These are phyloP conservation scores for Lachancea thermotolerans DNA, from an alignment of 805 yeast species.

Conservation along the genomic window DNA sequence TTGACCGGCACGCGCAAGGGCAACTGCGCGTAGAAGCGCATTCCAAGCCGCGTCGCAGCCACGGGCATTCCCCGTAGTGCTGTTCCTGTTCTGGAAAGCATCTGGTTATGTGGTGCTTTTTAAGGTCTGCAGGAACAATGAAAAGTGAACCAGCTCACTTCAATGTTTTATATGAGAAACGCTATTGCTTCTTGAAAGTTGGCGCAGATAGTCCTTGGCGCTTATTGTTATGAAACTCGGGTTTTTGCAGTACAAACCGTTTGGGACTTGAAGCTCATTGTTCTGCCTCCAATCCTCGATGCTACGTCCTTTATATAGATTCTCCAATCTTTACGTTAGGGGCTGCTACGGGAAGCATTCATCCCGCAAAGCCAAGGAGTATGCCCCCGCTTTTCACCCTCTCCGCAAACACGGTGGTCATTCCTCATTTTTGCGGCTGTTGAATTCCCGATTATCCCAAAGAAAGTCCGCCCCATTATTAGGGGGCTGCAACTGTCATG, in stretches of 20 bases:
- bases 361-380: neutral
- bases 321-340: neutral
- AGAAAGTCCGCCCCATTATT: too few relatives aligned
- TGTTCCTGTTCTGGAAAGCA: constrained; percentile 2
- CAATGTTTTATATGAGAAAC: too few relatives aligned
- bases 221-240: too few relatives aligned
- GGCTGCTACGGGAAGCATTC: neutral
- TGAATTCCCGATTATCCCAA: neutral
- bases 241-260: neutral
- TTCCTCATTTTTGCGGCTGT: neutral
- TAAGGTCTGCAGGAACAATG: too few relatives aligned
- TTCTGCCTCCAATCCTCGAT: neutral
- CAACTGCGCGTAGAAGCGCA: constrained; percentile 32
- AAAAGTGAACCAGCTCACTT: too few relatives aligned
- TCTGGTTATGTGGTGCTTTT: neutral
- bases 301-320: neutral
- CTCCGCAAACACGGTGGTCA: neutral
- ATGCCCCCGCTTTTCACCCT: neutral
- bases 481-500: neutral
- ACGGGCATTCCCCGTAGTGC: neutral
- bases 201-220: too few relatives aligned
- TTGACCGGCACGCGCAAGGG: constrained; percentile 44
- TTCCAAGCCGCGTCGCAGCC: constrained; percentile 2
- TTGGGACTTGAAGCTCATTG: too few relatives aligned
- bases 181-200: too few relatives aligned